These are phyloP conservation scores for Pulveroboletus frians DNA, from an alignment of 768 basidiomycete species.

Conservation along the genomic window DNA sequence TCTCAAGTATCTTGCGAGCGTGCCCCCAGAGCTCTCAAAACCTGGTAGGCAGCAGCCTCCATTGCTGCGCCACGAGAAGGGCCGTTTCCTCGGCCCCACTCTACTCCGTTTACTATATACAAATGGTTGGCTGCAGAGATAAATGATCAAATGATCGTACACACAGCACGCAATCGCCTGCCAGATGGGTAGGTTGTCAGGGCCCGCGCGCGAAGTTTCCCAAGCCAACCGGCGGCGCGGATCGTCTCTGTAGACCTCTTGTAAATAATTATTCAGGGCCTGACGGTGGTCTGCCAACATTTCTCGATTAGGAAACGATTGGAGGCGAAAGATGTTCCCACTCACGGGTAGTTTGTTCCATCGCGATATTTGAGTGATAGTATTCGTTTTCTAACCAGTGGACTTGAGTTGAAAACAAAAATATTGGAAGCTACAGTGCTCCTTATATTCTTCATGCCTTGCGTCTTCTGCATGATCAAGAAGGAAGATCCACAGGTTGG, in stretches of 20 bases:
- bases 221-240: conserved; percentile 14
- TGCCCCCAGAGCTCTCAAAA: conserved; percentile 12
- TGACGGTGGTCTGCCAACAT: conserved; percentile 18
- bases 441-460: conserved; percentile 14
- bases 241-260: conserved; percentile 11
- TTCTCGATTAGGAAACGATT: not conserved
- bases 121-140: not conserved
- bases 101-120: conserved; percentile 15
- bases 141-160: conserved; percentile 1
- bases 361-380: not conserved
- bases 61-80: conserved; percentile 15
- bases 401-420: not conserved
- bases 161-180: conserved; percentile 18
- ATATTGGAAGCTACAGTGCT: not conserved
- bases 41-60: conserved; percentile 19
- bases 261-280: conserved; percentile 20
- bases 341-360: conserved; percentile 14
- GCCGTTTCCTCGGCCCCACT: conserved; percentile 22
- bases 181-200: conserved; percentile 23
- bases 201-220: conserved; percentile 12
- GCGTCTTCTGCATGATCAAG: conserved; percentile 8
- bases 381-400: not conserved
- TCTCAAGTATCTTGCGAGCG: not conserved
- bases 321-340: not conserved
- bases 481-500: conserved; percentile 23